These are phyloP conservation scores for Ophiosphaerella narmari DNA, from an alignment of 2,329 filamentous ascomycete genomes.

Conservation along the genomic window DNA sequence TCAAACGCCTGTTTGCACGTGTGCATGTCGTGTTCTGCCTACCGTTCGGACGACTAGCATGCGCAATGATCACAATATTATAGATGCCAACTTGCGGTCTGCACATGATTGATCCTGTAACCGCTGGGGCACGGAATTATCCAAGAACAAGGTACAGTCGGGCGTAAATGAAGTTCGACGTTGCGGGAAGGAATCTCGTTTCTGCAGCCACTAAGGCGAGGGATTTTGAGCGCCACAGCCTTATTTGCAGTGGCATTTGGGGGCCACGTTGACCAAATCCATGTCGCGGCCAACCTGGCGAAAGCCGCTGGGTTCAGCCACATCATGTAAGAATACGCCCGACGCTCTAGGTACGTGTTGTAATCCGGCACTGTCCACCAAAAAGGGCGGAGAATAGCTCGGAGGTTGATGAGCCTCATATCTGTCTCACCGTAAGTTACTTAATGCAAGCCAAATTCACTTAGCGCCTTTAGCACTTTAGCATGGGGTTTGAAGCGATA, in stretches of 20 bases:
- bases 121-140: slow-evolving; percentile 14
- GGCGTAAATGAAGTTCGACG: slow-evolving; percentile 22
- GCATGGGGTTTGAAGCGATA: slow-evolving; percentile 3
- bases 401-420: slow-evolving; percentile 17
- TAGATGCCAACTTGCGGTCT: slow-evolving; percentile 1
- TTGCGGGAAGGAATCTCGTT: slow-evolving; percentile 24
- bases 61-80: slow-evolving; percentile 2
- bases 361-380: slow-evolving; percentile 7
- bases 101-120: slow-evolving; percentile 22
- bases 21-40: slow-evolving; percentile 6
- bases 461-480: slow-evolving; percentile 4
- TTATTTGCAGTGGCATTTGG: slow-evolving; percentile 12
- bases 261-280: slow-evolving; percentile 10
- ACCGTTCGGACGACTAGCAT: slow-evolving; percentile 8
- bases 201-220: slow-evolving; percentile 10
- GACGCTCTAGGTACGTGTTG: slow-evolving; percentile 11
- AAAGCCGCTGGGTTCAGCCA: slow-evolving; percentile 11
- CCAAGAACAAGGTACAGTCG: slow-evolving; percentile 15
- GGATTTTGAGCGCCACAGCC: slow-evolving; percentile 11
- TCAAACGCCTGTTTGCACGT: slow-evolving; percentile 22
- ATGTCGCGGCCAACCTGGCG: slow-evolving; percentile 11
- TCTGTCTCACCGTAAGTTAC: slow-evolving; percentile 21
- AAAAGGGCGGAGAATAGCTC: slow-evolving; percentile 6
- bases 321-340: slow-evolving; percentile 34
- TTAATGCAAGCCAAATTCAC: slow-evolving; percentile 1